A percentile compares a stretch with the other conserved stretches of the same genome.
phyloP scores from a whole-genome alignment of 345 rosid genomes.

The Lepidium africanum region DNA sequence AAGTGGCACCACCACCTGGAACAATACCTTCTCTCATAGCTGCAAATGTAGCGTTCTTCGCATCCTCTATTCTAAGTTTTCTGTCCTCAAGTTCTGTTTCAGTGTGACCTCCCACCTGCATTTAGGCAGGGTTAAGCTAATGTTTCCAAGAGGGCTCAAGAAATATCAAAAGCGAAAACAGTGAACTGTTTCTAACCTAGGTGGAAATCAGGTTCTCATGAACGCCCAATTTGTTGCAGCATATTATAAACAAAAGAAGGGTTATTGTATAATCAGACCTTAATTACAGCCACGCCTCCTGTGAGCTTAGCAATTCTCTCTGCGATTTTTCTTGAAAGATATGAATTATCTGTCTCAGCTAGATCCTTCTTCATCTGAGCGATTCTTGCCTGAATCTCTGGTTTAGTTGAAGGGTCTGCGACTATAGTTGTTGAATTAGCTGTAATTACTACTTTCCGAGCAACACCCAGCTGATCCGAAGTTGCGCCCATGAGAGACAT shows the following conservation, averaged over 20 bases:
- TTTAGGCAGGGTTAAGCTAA: background rate
- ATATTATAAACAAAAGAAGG: background rate
- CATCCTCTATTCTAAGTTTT: constrained; percentile 85
- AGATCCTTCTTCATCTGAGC: constrained; percentile 87
- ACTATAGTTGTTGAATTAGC: constrained; percentile 75
- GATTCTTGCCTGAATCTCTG: constrained; percentile 88
- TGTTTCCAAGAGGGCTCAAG: background rate
- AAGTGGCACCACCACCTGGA: constrained; percentile 92
- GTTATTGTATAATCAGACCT: constrained; percentile 34
- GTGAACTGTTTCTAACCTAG: background rate
- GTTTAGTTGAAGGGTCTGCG: constrained; percentile 74
- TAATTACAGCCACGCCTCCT: constrained; percentile 87
- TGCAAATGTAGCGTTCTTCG: constrained; percentile 87
- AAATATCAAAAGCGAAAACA: background rate
- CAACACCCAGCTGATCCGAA: constrained; percentile 94
- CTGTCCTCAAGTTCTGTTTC: constrained; percentile 87
- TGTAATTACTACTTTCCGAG: constrained; percentile 57
- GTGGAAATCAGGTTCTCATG: background rate
- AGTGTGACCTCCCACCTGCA: constrained; percentile 77
- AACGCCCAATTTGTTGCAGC: background rate
- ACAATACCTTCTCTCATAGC: constrained; percentile 89
- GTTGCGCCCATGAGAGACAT: constrained; percentile 47
- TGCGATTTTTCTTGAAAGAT: constrained; percentile 53
- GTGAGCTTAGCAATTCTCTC: constrained; percentile 86
- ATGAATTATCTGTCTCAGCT: constrained; percentile 58